Base-by-base conservation (phyloP, 1,139 yeast species). In the Kluyveromyces sp. region DNA sequence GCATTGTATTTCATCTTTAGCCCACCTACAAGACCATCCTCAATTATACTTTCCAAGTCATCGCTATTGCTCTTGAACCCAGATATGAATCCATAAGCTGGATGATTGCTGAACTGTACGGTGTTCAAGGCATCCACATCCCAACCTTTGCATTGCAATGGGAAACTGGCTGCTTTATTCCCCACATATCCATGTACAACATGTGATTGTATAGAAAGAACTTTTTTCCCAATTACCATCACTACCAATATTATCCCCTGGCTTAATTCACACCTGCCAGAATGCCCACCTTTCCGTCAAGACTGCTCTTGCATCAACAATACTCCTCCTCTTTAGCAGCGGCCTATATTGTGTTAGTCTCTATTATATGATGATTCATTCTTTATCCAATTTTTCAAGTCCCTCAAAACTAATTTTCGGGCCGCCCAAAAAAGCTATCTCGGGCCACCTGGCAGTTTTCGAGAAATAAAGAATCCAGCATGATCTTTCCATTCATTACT, bases 141-240 rank as follows among this genome's bases (percentile, higher is more conserved):
- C 95, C 95, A 88, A 3, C 92, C 92, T 30, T 30, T 31, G 27
- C 41, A 38, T 26, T 38, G 41, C 8, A 87, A 66, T 0, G 96
- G 95, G 62, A 87, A 84, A 0, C 87, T 79, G 1, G 87, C 81
- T 1, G 94, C 89, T 48, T 82, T 74, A 60, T 83, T 84, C 1
- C 95, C 95, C 15, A 85, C 95, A 58, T 84, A 85, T 3, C 96
- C 96, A 59, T 87, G 95, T 3, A 79, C 84, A 2, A 87, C 95
- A 63, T 86, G 95, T 5, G 92, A 83, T 63, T 83, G 90, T 4
- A 86, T 74, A 2, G 86, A 74, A 5, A 79, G 65, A 0, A 78
- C 67, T 33, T 60, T 61, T 37, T 54, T 57, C 21, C 31, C 39
- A 21, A 4, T 10, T 10, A 33, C 34, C 34, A 33, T 33, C 4